A percentile compares a stretch with the other conserved stretches of the same genome.
Conservation (phyloP, 108 stramenopile genomes). For the Skeletonema marinoi region DNA sequence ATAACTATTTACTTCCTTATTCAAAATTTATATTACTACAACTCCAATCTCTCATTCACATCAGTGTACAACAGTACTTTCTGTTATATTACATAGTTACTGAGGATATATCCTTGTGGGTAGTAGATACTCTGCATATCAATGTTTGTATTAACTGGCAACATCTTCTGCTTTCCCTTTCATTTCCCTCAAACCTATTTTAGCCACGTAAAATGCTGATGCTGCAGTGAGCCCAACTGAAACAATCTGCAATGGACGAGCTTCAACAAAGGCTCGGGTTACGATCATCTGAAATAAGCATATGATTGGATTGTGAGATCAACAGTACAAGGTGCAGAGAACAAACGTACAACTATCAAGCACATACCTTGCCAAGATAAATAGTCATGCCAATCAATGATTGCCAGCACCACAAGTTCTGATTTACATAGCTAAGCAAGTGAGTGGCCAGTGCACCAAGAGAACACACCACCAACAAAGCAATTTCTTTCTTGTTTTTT, state of each 20-base stretch:
- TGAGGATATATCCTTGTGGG: not conserved
- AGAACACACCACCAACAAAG: constrained; percentile 20
- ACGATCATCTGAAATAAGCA: not conserved
- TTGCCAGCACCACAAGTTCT: constrained; percentile 31
- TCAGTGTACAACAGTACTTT: too few species aligned
- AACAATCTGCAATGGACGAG: constrained; percentile 14
- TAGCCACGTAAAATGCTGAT: constrained; percentile 14
- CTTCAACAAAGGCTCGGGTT: constrained; percentile 14
- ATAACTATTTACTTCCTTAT: too few species aligned
- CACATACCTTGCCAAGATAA: constrained; percentile 12
- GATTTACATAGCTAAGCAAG: constrained; percentile 38
- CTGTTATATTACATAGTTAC: not conserved
- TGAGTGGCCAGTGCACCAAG: constrained; percentile 21
- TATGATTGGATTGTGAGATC: not conserved
- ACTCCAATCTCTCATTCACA: too few species aligned
- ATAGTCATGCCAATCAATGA: constrained; percentile 27
- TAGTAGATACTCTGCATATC: too few species aligned
- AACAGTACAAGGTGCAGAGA: not conserved
- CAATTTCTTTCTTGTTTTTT: constrained; percentile 11
- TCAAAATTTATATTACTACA: too few species aligned
- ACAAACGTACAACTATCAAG: not conserved
- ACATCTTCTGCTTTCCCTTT: not conserved
- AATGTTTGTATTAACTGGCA: not conserved
- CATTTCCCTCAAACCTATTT: constrained; percentile 8
- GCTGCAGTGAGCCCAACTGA: constrained; percentile 4